Evolutionary conservation across 352 stramenopile species (phyloP).

Genomic region (Heterotrichella gracilis): DNA sequence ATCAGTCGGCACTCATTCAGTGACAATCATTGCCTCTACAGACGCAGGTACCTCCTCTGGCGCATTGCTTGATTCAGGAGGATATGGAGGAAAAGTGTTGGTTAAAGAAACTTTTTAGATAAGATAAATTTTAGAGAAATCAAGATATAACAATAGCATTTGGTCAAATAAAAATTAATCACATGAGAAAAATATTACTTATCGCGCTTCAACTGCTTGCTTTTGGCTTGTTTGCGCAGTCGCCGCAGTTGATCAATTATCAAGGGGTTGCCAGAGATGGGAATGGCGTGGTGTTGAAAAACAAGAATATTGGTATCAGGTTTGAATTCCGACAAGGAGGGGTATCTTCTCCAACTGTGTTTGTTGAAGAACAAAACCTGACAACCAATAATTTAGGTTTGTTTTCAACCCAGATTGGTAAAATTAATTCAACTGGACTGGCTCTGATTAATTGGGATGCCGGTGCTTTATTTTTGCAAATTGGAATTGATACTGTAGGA

Average conservation of each 20-base stretch:
- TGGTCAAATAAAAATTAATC: background rate
- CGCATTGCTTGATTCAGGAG: background rate
- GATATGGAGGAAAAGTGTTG: background rate
- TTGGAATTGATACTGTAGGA: background rate
- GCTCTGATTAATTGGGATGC: background rate
- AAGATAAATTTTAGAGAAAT: no score
- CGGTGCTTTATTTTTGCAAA: background rate
- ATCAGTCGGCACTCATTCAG: background rate
- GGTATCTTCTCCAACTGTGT: background rate
- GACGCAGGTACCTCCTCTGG: background rate
- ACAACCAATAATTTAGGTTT: background rate
- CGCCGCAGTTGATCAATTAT: background rate
- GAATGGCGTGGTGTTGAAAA: background rate
- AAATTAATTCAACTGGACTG: background rate
- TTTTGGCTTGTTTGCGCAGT: background rate
- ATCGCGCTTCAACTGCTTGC: background rate
- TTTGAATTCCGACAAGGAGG: background rate
- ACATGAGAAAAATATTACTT: background rate
- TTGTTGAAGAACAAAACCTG: background rate
- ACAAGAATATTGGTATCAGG: background rate
- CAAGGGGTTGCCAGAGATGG: background rate
- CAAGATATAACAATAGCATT: no score
- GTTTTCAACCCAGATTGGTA: background rate
- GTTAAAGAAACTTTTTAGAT: background rate
- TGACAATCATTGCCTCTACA: background rate